A percentile compares a stretch with the other conserved stretches of the same genome.
Evolutionary conservation across 2,329 filamentous ascomycete species (phyloP).

Genomic region (Nemania abortiva): DNA sequence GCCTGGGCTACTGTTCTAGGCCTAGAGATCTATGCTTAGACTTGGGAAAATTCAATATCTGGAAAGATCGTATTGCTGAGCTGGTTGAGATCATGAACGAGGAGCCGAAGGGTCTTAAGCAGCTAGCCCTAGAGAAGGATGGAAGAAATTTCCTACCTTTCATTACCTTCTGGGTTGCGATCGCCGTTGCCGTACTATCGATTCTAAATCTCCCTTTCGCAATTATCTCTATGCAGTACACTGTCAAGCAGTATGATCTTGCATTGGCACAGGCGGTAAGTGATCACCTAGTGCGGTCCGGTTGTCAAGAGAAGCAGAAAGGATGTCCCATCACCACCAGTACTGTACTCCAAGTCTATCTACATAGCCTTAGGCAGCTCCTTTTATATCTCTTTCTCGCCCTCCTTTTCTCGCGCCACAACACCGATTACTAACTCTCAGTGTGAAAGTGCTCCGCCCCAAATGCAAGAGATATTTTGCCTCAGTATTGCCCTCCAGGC

Average conservation of each 20-base stretch:
- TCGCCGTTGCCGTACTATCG: slow-evolving; percentile 25
- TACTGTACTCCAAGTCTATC: background rate
- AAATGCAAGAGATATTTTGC: slow-evolving; percentile 7
- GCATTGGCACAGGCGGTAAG: slow-evolving; percentile 33
- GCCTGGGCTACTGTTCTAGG: slow-evolving; percentile 31
- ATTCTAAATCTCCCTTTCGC: slow-evolving; percentile 30
- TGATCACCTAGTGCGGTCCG: background rate
- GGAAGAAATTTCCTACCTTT: slow-evolving; percentile 34
- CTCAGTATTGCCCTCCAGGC: slow-evolving; percentile 24
- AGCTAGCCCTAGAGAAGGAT: slow-evolving; percentile 29
- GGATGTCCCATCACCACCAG: background rate
- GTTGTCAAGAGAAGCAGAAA: background rate
- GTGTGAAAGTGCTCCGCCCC: slow-evolving; percentile 18
- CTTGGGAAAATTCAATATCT: slow-evolving; percentile 29
- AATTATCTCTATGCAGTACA: slow-evolving; percentile 31
- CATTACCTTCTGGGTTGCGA: slow-evolving; percentile 34
- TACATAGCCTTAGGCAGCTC: background rate
- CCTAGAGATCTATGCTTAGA: slow-evolving; percentile 30
- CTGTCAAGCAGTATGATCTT: slow-evolving; percentile 29
- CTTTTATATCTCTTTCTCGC: background rate
- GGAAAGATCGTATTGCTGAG: slow-evolving; percentile 29
- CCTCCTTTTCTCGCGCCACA: background rate
- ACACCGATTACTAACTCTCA: background rate
- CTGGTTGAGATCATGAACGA: slow-evolving; percentile 37
- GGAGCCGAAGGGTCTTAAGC: slow-evolving; percentile 30